Base-by-base conservation (phyloP, 202 grass and related monocot species). In the Zizania palustris region DNA sequence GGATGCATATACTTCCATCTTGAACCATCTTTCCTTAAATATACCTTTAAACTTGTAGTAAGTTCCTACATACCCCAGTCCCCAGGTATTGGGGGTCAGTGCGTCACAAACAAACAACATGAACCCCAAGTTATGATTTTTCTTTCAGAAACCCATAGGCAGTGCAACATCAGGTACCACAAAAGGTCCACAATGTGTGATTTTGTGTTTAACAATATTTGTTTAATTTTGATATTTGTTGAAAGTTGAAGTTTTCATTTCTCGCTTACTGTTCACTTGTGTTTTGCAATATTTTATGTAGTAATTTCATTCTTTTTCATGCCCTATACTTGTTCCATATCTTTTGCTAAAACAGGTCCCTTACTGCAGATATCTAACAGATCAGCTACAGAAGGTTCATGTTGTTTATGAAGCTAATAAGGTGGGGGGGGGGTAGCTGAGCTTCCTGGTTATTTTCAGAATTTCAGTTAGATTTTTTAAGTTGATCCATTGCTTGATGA, bases 371-470 rank as follows among this genome's bases (percentile, higher is more conserved):
- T 99, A 99, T 91, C 67, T 99, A 83, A 93, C 92, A 85, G 92
- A 96, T 72, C 96, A 96, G 75, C 74, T 99, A 67, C 88, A 96
- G 77, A 99, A 91, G 75, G 80, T 99, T 87, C 84, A 93, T 72
- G 67, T 89, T 82, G 85, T 96, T 80, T 93, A 83, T 71, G 96
- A 99, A 87, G 69, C 85, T 85, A 99, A 96, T 55, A 96, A 96
- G 96, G 96, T 84, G 72, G 62, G 44, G 57, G 9, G 72, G 62
- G 44, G 57, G 9, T 78, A 84, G 69, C 15, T 88, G 63, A 19
- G 70, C 16, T 53, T 79, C 20, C 11, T 72, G 14, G 71, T 41
- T 67, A 33, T 68, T 81, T 73, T 44, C 20, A 58, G 4, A 33
- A 72, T 69, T 81, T 63, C 16, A 54, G 12, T 78, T 42, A 39